These are phyloP conservation scores for Sugiyamaella castrensis DNA, from an alignment of 1,139 yeast genomes.

Conservation along the genomic window DNA sequence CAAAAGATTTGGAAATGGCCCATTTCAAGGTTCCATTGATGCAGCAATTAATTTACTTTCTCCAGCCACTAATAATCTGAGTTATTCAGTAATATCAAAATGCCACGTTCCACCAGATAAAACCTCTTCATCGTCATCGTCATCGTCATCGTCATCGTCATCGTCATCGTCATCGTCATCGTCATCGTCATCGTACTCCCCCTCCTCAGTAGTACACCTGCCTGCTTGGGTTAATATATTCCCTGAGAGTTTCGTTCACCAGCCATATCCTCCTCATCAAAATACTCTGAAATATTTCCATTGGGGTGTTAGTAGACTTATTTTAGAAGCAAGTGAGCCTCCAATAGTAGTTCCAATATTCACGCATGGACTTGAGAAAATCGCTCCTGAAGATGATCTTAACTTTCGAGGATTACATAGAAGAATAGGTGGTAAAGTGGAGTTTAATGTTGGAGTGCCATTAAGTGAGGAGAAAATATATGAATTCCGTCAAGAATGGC, in stretches of 20 bases:
- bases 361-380: constrained; percentile 79
- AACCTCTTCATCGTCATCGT: neutral
- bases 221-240: constrained; percentile 80
- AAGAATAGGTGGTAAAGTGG: constrained; percentile 64
- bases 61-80: constrained; percentile 1
- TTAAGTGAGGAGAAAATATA: constrained; percentile 61
- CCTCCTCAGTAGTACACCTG: constrained; percentile 1
- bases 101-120: neutral
- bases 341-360: constrained; percentile 92
- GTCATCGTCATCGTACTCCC: neutral
- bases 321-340: constrained; percentile 75
- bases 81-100: neutral
- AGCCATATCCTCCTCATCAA: constrained; percentile 70
- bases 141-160: neutral
- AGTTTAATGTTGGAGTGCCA: constrained; percentile 69
- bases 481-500: constrained; percentile 65
- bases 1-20: constrained; percentile 85
- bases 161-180: neutral
- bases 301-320: constrained; percentile 88
- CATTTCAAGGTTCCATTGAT: constrained; percentile 86
- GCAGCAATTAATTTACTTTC: constrained; percentile 84
- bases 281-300: constrained; percentile 91
- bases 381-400: constrained; percentile 68
- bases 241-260: constrained; percentile 94
- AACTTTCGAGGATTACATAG: constrained; percentile 47